Evolutionary conservation across 306 rosid genomes (phyloP).

Genomic region (Vigna reflexopilosa): DNA sequence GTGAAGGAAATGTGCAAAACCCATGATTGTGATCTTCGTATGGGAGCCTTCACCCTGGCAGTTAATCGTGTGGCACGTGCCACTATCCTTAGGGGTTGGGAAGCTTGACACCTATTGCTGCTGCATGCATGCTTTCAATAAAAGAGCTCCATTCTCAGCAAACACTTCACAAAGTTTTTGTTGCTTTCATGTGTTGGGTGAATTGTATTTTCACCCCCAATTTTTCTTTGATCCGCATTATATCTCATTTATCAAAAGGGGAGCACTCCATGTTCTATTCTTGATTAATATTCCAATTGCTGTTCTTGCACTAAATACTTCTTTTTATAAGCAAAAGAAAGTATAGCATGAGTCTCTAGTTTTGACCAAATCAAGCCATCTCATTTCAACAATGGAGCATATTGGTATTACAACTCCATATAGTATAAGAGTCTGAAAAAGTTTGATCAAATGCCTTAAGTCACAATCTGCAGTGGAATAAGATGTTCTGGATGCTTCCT

Average conservation of each 20-base stretch:
- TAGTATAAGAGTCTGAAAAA: no score
- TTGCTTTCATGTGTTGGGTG: slow-evolving; percentile 38
- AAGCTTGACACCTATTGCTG: slow-evolving; percentile 58
- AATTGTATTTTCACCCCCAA: slow-evolving; percentile 20
- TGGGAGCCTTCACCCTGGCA: slow-evolving; percentile 94
- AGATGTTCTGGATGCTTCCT: no score
- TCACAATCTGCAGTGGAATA: no score
- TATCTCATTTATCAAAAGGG: slow-evolving; percentile 25
- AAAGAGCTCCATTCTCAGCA: slow-evolving; percentile 39
- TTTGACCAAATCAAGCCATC: no score
- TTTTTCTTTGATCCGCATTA: slow-evolving; percentile 31
- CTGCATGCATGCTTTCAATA: slow-evolving; percentile 39
- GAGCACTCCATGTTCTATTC: slow-evolving; percentile 8
- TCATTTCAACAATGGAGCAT: no score
- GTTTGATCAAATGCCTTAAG: no score
- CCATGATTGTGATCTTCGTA: slow-evolving; percentile 79
- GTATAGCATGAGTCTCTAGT: no score
- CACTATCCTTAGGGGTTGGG: slow-evolving; percentile 94
- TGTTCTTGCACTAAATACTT: no score
- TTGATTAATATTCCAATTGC: slow-evolving; percentile 18
- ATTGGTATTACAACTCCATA: no score
- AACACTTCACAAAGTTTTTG: slow-evolving; percentile 35
- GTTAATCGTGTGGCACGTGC: slow-evolving; percentile 93
- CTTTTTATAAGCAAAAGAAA: no score
- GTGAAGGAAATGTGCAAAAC: slow-evolving; percentile 89